Conservation (phyloP, 2,329 filamentous ascomycete genomes). For the Colletotrichum incanum region DNA sequence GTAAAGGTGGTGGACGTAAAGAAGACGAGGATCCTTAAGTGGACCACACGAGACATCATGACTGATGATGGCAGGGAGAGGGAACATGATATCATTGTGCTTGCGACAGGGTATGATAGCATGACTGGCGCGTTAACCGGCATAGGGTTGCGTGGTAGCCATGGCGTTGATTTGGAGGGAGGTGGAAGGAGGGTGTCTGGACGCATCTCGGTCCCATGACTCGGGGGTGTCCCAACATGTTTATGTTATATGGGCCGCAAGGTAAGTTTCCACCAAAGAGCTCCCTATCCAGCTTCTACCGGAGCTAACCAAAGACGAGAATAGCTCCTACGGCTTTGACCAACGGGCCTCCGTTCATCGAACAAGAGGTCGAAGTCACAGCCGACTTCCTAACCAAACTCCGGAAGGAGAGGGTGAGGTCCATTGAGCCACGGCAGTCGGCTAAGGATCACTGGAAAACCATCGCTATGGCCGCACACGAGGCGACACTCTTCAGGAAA, state of each 20-base stretch:
- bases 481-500: constrained; percentile 42
- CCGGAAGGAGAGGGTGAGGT: constrained; percentile 25
- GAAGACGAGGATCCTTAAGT: constrained; percentile 57
- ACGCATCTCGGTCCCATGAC: constrained; percentile 49
- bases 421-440: constrained; percentile 40
- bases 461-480: constrained; percentile 36
- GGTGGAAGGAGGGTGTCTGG: constrained; percentile 51
- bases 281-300: background rate
- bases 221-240: constrained; percentile 45
- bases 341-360: constrained; percentile 42
- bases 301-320: background rate
- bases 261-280: constrained; percentile 19
- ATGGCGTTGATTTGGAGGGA: constrained; percentile 49
- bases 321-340: constrained; percentile 45
- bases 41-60: constrained; percentile 58
- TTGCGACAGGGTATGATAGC: constrained; percentile 55
- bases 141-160: constrained; percentile 50
- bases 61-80: constrained; percentile 55
- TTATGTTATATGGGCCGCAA: constrained; percentile 48
- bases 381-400: constrained; percentile 37
- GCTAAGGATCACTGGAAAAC: constrained; percentile 43
- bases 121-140: constrained; percentile 52
- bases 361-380: constrained; percentile 44
- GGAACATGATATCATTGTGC: constrained; percentile 55
- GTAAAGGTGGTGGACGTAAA: constrained; percentile 63